phyloP scores from a whole-genome alignment of 257 asterid genomes.

The Primulina huaijiensis region DNA sequence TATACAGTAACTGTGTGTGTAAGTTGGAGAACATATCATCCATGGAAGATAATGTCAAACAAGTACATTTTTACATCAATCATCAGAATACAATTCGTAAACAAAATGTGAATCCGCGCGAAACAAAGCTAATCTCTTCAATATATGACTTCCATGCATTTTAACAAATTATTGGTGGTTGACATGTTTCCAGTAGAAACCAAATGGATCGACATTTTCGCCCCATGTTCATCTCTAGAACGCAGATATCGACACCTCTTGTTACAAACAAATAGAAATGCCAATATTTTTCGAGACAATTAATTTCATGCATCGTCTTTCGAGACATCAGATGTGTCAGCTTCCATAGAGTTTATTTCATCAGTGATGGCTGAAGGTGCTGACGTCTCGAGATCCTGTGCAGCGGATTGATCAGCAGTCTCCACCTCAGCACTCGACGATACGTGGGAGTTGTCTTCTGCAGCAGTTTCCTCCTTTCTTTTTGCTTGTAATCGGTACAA shows the following conservation, averaged over 20 bases:
- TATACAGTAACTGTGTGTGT: too few relatives aligned
- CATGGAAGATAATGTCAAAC: too few relatives aligned
- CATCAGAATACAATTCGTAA: neutral
- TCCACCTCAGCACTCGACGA: slow-evolving; percentile 30
- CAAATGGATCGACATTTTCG: neutral
- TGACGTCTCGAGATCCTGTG: slow-evolving; percentile 25
- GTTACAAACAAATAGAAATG: neutral
- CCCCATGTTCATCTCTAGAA: neutral
- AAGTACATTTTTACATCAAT: neutral
- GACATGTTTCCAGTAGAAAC: neutral
- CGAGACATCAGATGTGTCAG: slow-evolving; percentile 20
- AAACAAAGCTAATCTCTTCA: neutral
- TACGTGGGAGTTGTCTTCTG: slow-evolving; percentile 30
- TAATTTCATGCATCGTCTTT: neutral
- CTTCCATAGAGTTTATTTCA: slow-evolving; percentile 23
- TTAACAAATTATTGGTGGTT: neutral
- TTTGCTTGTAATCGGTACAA: slow-evolving; percentile 48
- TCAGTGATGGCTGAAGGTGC: slow-evolving; percentile 19
- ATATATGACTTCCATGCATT: neutral
- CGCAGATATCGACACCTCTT: neutral
- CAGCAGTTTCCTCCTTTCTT: slow-evolving; percentile 44
- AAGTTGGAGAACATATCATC: too few relatives aligned
- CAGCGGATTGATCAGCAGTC: slow-evolving; percentile 26
- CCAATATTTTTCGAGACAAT: neutral
- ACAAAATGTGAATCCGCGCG: neutral